A percentile compares a stretch with the other conserved stretches of the same genome.
Conservation (phyloP, 495 filamentous ascomycete species). For the Trichoderma asperelloides region DNA sequence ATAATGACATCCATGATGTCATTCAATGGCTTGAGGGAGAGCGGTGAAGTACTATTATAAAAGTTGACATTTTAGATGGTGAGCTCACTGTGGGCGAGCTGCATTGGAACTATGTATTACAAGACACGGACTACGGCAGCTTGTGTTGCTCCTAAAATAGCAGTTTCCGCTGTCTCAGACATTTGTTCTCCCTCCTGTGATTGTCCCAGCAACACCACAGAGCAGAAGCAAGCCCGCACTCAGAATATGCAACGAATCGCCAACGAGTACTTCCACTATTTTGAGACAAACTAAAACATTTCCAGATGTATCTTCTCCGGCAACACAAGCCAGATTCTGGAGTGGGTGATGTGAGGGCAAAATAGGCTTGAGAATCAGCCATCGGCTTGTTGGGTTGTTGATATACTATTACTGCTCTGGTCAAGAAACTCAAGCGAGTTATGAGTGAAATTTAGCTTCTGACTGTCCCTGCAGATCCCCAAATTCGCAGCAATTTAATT, state of each 20-base stretch:
- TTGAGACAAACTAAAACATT: no score
- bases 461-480: neutral
- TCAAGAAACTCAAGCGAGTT: neutral
- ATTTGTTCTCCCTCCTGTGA: no score
- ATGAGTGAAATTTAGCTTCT: neutral
- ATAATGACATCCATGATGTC: neutral
- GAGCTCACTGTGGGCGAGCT: neutral
- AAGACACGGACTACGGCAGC: neutral
- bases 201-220: no score
- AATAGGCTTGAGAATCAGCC: neutral
- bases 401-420: neutral
- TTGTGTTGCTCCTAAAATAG: no score
- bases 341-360: neutral
- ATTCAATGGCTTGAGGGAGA: neutral
- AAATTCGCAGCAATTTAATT: neutral
- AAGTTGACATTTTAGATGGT: neutral
- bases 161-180: no score
- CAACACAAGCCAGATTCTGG: no score
- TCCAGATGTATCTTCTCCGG: no score
- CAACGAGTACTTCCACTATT: no score
- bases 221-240: no score
- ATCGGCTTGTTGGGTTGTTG: neutral
- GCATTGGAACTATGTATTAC: neutral
- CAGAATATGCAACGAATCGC: no score
- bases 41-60: neutral